Percentiles rank a stretch among this genome's conserved stretches.
Conservation (phyloP, 208 protist genomes). For the Trypanosoma caninum region DNA sequence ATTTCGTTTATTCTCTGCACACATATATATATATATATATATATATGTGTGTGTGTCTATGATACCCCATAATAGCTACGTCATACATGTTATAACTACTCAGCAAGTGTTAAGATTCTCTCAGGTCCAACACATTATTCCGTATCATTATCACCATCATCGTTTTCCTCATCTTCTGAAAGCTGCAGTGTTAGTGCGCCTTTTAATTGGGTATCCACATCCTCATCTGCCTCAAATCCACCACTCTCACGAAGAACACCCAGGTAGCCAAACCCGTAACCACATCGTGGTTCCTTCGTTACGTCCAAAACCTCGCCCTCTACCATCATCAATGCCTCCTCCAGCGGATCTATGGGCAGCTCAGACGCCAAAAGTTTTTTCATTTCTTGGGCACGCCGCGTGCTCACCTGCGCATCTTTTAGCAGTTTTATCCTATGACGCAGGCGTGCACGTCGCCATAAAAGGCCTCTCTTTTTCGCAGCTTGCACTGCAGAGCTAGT, state of each 20-base stretch:
- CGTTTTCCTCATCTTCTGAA: conserved; percentile 24
- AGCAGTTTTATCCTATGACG: conserved; percentile 43
- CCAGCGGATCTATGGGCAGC: conserved; percentile 34
- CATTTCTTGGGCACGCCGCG: conserved; percentile 25
- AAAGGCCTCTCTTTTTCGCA: conserved; percentile 29
- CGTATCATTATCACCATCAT: conserved; percentile 2
- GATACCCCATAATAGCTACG: background rate
- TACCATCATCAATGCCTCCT: conserved; percentile 23
- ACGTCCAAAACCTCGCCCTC: conserved; percentile 22
- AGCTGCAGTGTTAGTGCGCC: conserved; percentile 51
- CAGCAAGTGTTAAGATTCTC: no score
- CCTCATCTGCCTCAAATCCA: conserved; percentile 71
- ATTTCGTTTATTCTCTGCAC: no score
- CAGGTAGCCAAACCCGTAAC: conserved; percentile 82
- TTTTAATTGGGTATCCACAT: conserved; percentile 45
- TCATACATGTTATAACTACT: no score
- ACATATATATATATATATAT: no score
- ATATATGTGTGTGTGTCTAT: background rate
- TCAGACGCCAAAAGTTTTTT: conserved; percentile 53
- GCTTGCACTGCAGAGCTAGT: conserved; percentile 10
- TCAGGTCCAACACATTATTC: background rate
- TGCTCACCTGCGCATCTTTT: conserved; percentile 32
- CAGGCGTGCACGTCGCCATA: conserved; percentile 20
- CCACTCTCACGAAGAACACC: conserved; percentile 70
- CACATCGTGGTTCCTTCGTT: conserved; percentile 43